These are phyloP conservation scores for Diaporthe sp. DNA, from an alignment of 2,329 filamentous ascomycete species.

Conservation along the genomic window DNA sequence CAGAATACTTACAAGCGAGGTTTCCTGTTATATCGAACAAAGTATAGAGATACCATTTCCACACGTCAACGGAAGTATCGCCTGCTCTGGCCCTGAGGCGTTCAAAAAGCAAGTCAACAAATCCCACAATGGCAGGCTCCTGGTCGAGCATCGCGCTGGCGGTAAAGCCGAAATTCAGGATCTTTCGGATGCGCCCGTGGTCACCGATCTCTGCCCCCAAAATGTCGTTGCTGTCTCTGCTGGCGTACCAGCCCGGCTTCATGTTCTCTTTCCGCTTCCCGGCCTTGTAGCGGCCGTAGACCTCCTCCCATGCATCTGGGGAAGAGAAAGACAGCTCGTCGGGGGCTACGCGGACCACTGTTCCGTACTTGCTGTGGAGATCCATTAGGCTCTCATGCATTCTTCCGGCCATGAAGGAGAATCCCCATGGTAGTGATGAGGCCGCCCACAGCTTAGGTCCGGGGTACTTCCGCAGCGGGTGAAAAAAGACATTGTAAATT, in stretches of 20 bases:
- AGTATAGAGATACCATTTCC: slow-evolving; percentile 49
- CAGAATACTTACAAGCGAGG: slow-evolving; percentile 26
- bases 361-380: slow-evolving; percentile 22
- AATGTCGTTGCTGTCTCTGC: slow-evolving; percentile 12
- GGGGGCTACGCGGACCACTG: slow-evolving; percentile 12
- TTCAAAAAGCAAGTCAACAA: slow-evolving; percentile 41
- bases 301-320: slow-evolving; percentile 29
- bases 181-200: slow-evolving; percentile 22
- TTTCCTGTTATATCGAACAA: slow-evolving; percentile 42
- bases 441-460: slow-evolving; percentile 32
- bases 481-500: slow-evolving; percentile 34
- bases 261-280: slow-evolving; percentile 19
- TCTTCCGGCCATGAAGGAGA: slow-evolving; percentile 16
- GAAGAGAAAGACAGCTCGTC: slow-evolving; percentile 28
- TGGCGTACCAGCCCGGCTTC: slow-evolving; percentile 24
- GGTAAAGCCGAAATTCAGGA: slow-evolving; percentile 19
- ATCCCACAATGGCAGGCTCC: slow-evolving; percentile 17
- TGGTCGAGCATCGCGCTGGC: slow-evolving; percentile 25
- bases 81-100: slow-evolving; percentile 45
- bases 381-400: slow-evolving; percentile 17
- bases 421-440: slow-evolving; percentile 14
- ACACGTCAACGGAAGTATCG: slow-evolving; percentile 42
- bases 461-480: slow-evolving; percentile 28
- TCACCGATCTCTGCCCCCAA: slow-evolving; percentile 20
- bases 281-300: slow-evolving; percentile 17